These are phyloP conservation scores for Pyrenochaeta sp. DNA, from an alignment of 2,329 filamentous ascomycete species.

Conservation along the genomic window DNA sequence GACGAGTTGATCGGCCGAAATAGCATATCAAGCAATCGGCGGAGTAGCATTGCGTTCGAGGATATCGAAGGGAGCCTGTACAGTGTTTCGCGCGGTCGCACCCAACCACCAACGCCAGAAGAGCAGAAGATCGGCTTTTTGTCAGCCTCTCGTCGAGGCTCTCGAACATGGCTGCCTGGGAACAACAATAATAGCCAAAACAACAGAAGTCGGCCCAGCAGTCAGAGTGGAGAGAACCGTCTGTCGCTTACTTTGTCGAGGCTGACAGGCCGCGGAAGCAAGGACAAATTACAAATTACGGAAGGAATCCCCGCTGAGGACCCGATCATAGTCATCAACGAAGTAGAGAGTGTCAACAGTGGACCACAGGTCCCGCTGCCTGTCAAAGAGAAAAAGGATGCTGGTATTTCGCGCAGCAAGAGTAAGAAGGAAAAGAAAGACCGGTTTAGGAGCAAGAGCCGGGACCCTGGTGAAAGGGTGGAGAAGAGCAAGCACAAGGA, in stretches of 20 bases:
- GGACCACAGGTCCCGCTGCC: constrained; percentile 19
- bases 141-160: constrained; percentile 43
- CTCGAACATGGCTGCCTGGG: constrained; percentile 42
- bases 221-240: constrained; percentile 51
- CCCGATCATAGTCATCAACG: constrained; percentile 39
- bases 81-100: constrained; percentile 39
- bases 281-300: constrained; percentile 48
- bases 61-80: constrained; percentile 44
- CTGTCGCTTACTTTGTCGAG: constrained; percentile 53
- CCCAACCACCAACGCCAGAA: constrained; percentile 55
- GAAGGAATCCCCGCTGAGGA: constrained; percentile 32
- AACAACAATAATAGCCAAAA: constrained; percentile 21
- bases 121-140: constrained; percentile 49
- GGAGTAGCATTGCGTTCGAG: constrained; percentile 53
- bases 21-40: constrained; percentile 48
- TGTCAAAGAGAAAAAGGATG: constrained; percentile 34
- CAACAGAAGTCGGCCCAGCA: constrained; percentile 53
- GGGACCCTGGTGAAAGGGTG: constrained; percentile 45
- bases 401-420: constrained; percentile 35
- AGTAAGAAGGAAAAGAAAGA: constrained; percentile 43
- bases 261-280: constrained; percentile 52
- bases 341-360: constrained; percentile 22
- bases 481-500: constrained; percentile 40
- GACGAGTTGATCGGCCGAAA: constrained; percentile 41
- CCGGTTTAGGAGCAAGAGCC: constrained; percentile 51